Evolutionary conservation across 176 grass and related monocot genomes (phyloP), one percentile per base, ranked within the genome.

Genomic region (Rhipidocladum racemiflorum): DNA sequence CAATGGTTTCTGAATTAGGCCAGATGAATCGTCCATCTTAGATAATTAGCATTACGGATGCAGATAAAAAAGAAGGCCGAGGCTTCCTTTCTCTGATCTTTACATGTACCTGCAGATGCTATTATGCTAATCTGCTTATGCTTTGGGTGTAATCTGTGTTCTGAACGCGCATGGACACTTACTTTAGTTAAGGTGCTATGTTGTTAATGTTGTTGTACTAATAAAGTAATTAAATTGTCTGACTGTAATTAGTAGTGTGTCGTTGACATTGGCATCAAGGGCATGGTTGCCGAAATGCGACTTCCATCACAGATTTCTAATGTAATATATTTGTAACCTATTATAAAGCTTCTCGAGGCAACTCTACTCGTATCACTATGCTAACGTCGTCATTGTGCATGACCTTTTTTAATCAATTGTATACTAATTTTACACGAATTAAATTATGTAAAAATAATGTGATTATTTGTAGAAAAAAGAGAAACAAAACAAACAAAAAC

Each of bases 1-100:
- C 16, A 13, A 29, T 72, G 45, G 63, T 75, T 71, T 56, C 44
- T 64, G 46, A 39, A 87, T 83, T 77, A 53, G 72, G 64, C 9
- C 32, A 39, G 32, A 4, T 5, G 64, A 51, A 23, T 51, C 63
- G 48, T 57, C 40, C 5, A 39, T 49, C 23, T 35, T 70, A 18
- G 55, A 49, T 40, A 74, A 81, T 40, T 17, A 68, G 0, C 27
- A 2, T 36, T 18, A 17, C 10, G 36, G 20, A 20, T 39, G 42
- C 64, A 70, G 39, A 44, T 45, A 3, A 24, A 68, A 61, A 40
- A 35, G 4, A 43, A 43, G 10, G 42, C 42, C 10, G 42, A 8
- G 20, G 61, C 11, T 25, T 30, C 24, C 18, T 24, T 55, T 32
- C 29, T 53, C 20, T 85, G 27, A 34, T 56, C 29, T 75, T 68